phyloP scores from a whole-genome alignment of 768 basidiomycete genomes.

The Inosperma sp. region DNA sequence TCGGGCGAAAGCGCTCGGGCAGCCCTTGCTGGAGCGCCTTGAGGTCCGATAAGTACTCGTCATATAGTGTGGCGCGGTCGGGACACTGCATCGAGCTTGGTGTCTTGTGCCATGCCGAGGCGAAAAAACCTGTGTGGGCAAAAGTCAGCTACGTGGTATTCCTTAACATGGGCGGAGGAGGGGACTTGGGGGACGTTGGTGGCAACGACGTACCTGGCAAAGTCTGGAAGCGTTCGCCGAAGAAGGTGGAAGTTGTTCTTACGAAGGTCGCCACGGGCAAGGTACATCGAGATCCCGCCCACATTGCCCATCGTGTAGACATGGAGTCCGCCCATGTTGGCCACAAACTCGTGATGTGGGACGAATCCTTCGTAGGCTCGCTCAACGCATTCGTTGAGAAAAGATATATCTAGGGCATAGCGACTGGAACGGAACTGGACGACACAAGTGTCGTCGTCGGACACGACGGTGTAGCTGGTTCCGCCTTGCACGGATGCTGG shows the following conservation, averaged over 20 bases:
- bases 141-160: background rate
- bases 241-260: conserved; percentile 1
- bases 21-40: background rate
- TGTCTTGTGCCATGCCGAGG: background rate
- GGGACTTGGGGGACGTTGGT: too few species aligned
- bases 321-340: background rate
- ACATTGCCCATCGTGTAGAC: conserved; percentile 10
- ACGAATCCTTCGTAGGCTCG: conserved; percentile 8
- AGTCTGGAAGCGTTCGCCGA: background rate
- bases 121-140: background rate
- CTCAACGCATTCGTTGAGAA: conserved; percentile 1
- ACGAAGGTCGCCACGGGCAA: conserved; percentile 6
- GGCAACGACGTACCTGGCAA: background rate
- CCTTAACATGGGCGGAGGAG: background rate
- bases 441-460: background rate
- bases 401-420: background rate
- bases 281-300: conserved; percentile 11
- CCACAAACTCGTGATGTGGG: background rate
- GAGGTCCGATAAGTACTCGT: background rate
- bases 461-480: background rate
- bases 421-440: background rate
- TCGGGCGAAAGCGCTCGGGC: conserved; percentile 3
- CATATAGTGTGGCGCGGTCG: background rate
- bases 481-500: background rate
- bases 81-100: background rate